These are phyloP conservation scores for Populus ilicifolia DNA, from an alignment of 345 rosid genomes.

Conservation along the genomic window DNA sequence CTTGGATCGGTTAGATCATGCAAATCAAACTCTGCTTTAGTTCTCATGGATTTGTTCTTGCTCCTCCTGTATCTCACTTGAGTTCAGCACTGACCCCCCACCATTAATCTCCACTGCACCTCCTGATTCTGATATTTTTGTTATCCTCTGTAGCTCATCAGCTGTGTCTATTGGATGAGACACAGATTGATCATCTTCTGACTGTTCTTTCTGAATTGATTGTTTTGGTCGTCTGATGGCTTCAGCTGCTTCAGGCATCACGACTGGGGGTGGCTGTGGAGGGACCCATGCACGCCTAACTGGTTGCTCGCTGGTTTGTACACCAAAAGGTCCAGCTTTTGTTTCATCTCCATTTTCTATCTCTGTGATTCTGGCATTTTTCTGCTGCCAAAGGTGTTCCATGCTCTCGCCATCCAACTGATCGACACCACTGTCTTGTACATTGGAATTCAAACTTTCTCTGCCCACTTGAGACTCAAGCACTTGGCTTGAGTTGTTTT, in stretches of 20 bases:
- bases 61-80: conserved; percentile 59
- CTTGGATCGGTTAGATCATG: conserved; percentile 3
- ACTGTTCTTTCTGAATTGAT: conserved; percentile 52
- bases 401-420: conserved; percentile 33
- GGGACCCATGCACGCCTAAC: conserved; percentile 82
- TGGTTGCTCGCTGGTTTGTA: conserved; percentile 43
- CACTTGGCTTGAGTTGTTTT: conserved; percentile 40
- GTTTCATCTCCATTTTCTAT: conserved; percentile 52
- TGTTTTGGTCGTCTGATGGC: conserved; percentile 83
- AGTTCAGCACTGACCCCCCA: conserved; percentile 29
- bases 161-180: conserved; percentile 27
- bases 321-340: conserved; percentile 32
- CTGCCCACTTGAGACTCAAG: conserved; percentile 29
- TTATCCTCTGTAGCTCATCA: conserved; percentile 71
- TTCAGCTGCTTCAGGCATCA: conserved; percentile 89
- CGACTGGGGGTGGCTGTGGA: conserved; percentile 92
- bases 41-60: conserved; percentile 37
- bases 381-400: conserved; percentile 73
- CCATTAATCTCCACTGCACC: conserved; percentile 36
- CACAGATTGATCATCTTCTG: conserved; percentile 39
- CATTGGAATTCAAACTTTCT: conserved; percentile 38
- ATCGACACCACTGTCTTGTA: conserved; percentile 39
- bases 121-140: conserved; percentile 67
- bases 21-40: conserved; percentile 12
- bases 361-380: conserved; percentile 57